phyloP scores from a whole-genome alignment of 148 eudicot species.

The Rhododendron molle region DNA sequence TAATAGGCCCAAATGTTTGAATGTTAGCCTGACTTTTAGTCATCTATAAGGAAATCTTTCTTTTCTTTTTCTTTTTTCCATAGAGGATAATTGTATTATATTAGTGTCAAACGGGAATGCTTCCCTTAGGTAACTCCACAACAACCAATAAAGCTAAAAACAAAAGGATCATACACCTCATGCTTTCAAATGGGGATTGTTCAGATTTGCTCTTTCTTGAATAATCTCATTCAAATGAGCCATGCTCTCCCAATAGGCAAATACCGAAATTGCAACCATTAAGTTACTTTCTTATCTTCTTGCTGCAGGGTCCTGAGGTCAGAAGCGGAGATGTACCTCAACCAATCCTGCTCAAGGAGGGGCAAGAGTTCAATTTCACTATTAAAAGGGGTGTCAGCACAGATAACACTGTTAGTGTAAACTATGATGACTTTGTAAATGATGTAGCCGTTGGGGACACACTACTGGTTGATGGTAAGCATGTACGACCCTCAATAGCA shows the following conservation, averaged over 20 bases:
- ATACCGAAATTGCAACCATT: not conserved
- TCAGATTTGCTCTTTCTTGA: not conserved
- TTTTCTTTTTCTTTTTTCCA: too few species aligned
- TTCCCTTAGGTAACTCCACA: not conserved
- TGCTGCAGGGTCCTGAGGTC: constrained; percentile 88
- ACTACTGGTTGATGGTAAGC: constrained; percentile 92
- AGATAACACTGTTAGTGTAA: constrained; percentile 86
- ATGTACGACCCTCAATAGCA: not conserved
- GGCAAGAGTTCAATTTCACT: constrained; percentile 91
- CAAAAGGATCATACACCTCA: not conserved
- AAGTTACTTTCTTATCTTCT: constrained; percentile 9
- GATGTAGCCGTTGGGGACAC: constrained; percentile 89
- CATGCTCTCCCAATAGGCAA: not conserved
- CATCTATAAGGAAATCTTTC: not conserved
- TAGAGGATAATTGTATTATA: not conserved
- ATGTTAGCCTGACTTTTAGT: not conserved
- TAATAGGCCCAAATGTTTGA: not conserved
- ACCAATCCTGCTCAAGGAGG: constrained; percentile 79
- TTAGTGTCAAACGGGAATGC: not conserved
- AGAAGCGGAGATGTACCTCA: constrained; percentile 97
- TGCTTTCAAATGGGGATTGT: not conserved
- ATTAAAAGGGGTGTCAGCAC: constrained; percentile 87
- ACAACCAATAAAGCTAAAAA: not conserved
- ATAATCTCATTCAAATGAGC: not conserved
- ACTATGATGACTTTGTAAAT: constrained; percentile 92